A percentile compares a stretch with the other conserved stretches of the same genome.
Evolutionary conservation across 257 asterid genomes (phyloP).

Genomic region (Verbascum thapsus): DNA sequence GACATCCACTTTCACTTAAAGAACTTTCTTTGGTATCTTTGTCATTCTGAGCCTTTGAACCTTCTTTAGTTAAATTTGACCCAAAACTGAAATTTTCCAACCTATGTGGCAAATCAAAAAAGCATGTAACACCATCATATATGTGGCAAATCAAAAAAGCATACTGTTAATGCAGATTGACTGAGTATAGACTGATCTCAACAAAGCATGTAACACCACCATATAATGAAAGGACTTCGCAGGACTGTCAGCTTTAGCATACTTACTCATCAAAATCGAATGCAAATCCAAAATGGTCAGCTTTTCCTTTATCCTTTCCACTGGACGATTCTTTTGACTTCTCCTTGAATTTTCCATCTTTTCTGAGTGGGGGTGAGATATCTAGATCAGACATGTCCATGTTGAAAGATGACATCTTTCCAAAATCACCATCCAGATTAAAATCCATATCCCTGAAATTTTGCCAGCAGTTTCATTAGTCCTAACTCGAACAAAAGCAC

Average conservation of each 20-base stretch:
- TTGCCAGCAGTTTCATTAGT: constrained; percentile 32
- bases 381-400: constrained; percentile 83
- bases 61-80: constrained; percentile 45
- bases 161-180: constrained; percentile 10
- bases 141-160: constrained; percentile 31
- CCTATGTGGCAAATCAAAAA: constrained; percentile 43
- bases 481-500: constrained; percentile 15
- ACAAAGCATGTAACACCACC: constrained; percentile 21
- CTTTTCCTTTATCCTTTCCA: constrained; percentile 53
- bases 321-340: constrained; percentile 47
- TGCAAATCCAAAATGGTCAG: constrained; percentile 60
- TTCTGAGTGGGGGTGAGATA: constrained; percentile 64
- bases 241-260: constrained; percentile 20
- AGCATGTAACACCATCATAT: too few species aligned
- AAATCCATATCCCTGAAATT: constrained; percentile 85
- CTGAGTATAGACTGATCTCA: constrained; percentile 5
- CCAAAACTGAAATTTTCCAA: constrained; percentile 61
- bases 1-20: constrained; percentile 33
- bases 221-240: constrained; percentile 1
- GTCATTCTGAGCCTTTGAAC: constrained; percentile 41
- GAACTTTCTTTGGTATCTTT: constrained; percentile 32
- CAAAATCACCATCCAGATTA: constrained; percentile 78
- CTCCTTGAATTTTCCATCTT: constrained; percentile 60
- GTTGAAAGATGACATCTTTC: constrained; percentile 74
- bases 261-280: constrained; percentile 90